phyloP scores from a whole-genome alignment of 2,329 filamentous ascomycete species.

The Neopestalotiopsis clavispora region DNA sequence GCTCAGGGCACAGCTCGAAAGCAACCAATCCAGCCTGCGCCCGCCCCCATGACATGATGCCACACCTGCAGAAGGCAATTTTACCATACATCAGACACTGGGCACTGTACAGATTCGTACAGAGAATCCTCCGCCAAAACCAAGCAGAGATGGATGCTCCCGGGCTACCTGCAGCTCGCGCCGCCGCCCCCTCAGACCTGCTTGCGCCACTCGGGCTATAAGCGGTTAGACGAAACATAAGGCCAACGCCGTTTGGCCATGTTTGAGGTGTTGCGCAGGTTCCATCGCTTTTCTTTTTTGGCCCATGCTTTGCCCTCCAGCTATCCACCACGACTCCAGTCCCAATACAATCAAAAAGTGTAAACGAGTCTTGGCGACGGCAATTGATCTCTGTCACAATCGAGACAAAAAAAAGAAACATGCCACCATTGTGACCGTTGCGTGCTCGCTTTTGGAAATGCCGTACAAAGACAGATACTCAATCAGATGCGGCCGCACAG shows the following conservation, averaged over 20 bases:
- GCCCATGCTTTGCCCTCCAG: not conserved
- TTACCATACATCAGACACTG: not conserved
- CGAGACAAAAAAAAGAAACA: not conserved
- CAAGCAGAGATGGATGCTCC: not conserved
- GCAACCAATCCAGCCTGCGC: not conserved
- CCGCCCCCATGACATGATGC: not conserved
- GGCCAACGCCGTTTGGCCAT: not conserved
- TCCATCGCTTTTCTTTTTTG: not conserved
- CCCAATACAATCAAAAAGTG: too few relatives aligned
- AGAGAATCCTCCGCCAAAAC: not conserved
- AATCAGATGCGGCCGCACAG: too few relatives aligned
- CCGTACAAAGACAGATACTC: too few relatives aligned
- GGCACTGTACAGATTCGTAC: not conserved
- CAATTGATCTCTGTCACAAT: not conserved
- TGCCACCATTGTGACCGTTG: not conserved
- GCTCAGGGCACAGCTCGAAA: not conserved
- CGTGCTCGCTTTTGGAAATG: too few relatives aligned
- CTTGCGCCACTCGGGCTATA: not conserved
- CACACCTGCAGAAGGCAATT: conserved; percentile 10
- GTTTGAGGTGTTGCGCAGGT: not conserved
- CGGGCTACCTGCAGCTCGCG: not conserved
- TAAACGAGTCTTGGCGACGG: not conserved
- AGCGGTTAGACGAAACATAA: not conserved
- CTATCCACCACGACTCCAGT: too few relatives aligned
- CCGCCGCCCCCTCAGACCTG: not conserved